phyloP scores from a whole-genome alignment of 192 early-diverging fungal species.

The Backusella liffmaniae region DNA sequence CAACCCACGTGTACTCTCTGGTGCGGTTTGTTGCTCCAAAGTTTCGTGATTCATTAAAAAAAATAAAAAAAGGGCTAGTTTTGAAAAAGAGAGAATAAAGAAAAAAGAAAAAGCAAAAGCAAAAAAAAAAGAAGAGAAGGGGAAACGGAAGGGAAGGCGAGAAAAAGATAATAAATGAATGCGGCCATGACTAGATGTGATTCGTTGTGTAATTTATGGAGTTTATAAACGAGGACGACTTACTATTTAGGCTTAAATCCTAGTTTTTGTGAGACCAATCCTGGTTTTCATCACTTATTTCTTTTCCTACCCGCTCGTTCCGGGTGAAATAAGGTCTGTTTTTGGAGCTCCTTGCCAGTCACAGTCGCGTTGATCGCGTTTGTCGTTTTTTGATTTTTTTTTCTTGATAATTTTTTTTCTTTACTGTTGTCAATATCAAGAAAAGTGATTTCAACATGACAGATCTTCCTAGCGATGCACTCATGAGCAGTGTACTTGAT shows the following conservation, averaged over 20 bases:
- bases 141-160: background rate
- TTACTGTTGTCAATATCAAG: background rate
- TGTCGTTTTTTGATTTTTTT: background rate
- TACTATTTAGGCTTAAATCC: conserved; percentile 1
- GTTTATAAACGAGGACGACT: background rate
- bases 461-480: conserved; percentile 19
- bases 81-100: background rate
- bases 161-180: conserved; percentile 1
- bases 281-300: background rate
- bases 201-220: conserved; percentile 5
- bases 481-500: conserved; percentile 18
- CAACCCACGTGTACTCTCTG: conserved; percentile 40
- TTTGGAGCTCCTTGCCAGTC: background rate
- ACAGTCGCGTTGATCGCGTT: background rate
- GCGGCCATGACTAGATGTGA: background rate
- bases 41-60: conserved; percentile 18
- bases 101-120: background rate
- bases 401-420: background rate
- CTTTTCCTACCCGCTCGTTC: background rate
- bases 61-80: conserved; percentile 14
- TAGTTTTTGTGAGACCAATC: background rate
- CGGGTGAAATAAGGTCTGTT: background rate
- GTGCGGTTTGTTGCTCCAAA: conserved; percentile 41
- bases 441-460: conserved; percentile 2
- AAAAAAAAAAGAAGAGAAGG: background rate